phyloP scores from a whole-genome alignment of 1,284 basidiomycete genomes.

The Marasmius sp. region DNA sequence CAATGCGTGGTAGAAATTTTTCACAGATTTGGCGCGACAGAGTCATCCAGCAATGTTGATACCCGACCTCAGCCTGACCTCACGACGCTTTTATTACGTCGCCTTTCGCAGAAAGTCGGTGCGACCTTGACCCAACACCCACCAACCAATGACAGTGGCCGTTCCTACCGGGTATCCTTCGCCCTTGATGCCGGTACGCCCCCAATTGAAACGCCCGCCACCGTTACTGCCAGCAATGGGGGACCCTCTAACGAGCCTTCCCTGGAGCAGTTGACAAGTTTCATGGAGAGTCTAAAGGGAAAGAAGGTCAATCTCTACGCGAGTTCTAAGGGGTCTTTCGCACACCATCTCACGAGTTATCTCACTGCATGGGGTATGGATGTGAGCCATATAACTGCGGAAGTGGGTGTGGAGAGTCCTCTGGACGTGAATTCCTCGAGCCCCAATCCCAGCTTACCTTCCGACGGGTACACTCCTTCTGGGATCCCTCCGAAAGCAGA shows the following conservation, averaged over 20 bases:
- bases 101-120: constrained; percentile 66
- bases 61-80: constrained; percentile 55
- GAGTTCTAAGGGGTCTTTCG: constrained; percentile 80
- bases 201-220: constrained; percentile 33
- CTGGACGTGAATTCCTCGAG: constrained; percentile 15
- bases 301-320: constrained; percentile 84
- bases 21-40: constrained; percentile 30
- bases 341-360: constrained; percentile 87
- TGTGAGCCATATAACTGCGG: constrained; percentile 77
- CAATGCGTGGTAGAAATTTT: constrained; percentile 37
- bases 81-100: constrained; percentile 60
- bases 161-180: constrained; percentile 55
- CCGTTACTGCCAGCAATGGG: constrained; percentile 37
- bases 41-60: constrained; percentile 20
- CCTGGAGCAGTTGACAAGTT: constrained; percentile 71
- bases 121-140: constrained; percentile 55
- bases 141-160: constrained; percentile 41
- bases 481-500: constrained; percentile 20
- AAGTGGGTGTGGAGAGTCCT: constrained; percentile 46
- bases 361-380: constrained; percentile 94
- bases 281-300: constrained; percentile 79
- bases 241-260: constrained; percentile 67
- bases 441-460: constrained; percentile 4
- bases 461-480: constrained; percentile 10
- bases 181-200: constrained; percentile 55